A percentile compares a stretch with the other conserved stretches of the same genome.
These are phyloP conservation scores for Rhodamnia rubescens DNA, from an alignment of 345 rosid species.

Conservation along the genomic window DNA sequence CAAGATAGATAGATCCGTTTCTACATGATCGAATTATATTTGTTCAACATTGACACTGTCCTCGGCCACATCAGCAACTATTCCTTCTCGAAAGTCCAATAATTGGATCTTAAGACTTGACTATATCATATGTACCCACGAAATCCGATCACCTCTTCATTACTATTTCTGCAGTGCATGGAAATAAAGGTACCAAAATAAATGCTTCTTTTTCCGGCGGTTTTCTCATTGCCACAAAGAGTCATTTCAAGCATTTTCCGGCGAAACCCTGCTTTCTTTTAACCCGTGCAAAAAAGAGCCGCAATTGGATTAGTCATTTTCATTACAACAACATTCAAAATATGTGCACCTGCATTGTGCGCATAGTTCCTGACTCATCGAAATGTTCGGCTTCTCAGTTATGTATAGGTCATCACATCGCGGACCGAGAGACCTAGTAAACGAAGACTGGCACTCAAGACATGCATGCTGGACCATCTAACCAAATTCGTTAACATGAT, in stretches of 20 bases:
- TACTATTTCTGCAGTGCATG: background rate
- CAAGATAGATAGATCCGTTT: no score
- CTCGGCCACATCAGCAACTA: no score
- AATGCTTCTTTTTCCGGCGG: accelerated
- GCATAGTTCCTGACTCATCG: background rate
- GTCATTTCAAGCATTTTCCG: background rate
- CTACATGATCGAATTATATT: no score
- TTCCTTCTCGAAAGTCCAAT: no score
- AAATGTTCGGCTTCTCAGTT: background rate
- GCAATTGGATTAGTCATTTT: background rate
- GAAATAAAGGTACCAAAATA: background rate
- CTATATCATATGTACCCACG: no score
- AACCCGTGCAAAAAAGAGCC: background rate
- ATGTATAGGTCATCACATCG: background rate
- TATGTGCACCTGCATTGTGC: background rate
- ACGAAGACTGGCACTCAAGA: background rate
- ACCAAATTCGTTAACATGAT: background rate
- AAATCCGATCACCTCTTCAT: no score
- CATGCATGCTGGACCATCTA: background rate
- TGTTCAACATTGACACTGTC: no score
- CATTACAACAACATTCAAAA: background rate
- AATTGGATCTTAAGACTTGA: no score
- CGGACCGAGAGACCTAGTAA: background rate
- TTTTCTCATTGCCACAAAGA: background rate
- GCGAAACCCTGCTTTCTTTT: background rate